These are phyloP conservation scores for Anisogramma anomala DNA, from an alignment of 2,329 filamentous ascomycete species.

Conservation along the genomic window DNA sequence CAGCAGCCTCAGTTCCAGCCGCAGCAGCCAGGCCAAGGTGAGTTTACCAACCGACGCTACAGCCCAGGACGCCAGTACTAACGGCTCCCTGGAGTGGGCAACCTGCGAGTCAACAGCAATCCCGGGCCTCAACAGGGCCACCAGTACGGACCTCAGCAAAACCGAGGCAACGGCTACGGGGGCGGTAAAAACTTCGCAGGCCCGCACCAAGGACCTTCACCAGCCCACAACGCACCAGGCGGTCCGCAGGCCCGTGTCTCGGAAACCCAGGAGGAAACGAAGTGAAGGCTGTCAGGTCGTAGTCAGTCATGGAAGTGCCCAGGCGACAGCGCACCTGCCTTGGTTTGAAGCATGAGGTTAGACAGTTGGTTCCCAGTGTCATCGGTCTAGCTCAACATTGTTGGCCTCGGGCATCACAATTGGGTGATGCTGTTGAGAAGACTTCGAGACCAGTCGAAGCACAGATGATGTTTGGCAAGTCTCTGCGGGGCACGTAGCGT, in stretches of 20 bases:
- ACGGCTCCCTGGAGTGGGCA: slow-evolving; percentile 41
- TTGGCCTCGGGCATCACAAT: neutral
- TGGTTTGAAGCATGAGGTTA: slow-evolving; percentile 17
- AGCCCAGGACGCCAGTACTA: slow-evolving; percentile 22
- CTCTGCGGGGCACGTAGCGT: no score
- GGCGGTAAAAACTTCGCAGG: slow-evolving; percentile 38
- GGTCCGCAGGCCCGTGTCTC: slow-evolving; percentile 24
- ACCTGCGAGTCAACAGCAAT: slow-evolving; percentile 49
- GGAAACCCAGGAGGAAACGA: slow-evolving; percentile 34
- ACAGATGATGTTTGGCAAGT: no score
- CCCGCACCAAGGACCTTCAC: slow-evolving; percentile 29
- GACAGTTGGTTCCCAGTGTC: slow-evolving; percentile 6
- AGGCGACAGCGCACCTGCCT: slow-evolving; percentile 15
- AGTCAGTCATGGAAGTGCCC: slow-evolving; percentile 19
- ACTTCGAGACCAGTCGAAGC: no score
- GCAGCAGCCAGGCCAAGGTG: slow-evolving; percentile 63
- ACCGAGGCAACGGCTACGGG: slow-evolving; percentile 41
- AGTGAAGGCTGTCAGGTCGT: slow-evolving; percentile 18
- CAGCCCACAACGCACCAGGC: slow-evolving; percentile 25
- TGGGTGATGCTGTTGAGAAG: neutral
- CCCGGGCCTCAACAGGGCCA: slow-evolving; percentile 51
- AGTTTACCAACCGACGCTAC: slow-evolving; percentile 30
- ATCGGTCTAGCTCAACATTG: slow-evolving; percentile 1
- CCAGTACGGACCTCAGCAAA: slow-evolving; percentile 49
- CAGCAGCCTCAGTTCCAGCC: slow-evolving; percentile 64